Evolutionary conservation across 805 yeast genomes (phyloP).

Genomic region (Nakazawaea populi): DNA sequence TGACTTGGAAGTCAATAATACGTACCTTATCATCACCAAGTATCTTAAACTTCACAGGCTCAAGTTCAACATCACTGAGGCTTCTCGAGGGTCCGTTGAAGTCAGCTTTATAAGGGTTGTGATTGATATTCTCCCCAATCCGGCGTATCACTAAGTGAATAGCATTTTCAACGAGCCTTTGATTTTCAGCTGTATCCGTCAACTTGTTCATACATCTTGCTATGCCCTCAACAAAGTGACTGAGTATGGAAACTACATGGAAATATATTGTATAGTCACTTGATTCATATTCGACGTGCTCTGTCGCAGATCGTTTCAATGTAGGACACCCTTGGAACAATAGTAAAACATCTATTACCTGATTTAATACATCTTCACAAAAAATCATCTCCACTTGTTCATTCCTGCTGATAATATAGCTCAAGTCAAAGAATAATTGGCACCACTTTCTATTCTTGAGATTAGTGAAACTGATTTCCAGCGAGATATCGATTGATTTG

Average conservation of each 20-base stretch:
- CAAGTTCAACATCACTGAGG: conserved; percentile 2
- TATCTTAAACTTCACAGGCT: background rate
- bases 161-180: conserved; percentile 20
- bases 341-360: conserved; percentile 58
- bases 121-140: conserved; percentile 25
- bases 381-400: conserved; percentile 43
- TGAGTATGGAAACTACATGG: conserved; percentile 61
- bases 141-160: conserved; percentile 26
- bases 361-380: conserved; percentile 41
- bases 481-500: conserved; percentile 31
- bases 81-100: conserved; percentile 23
- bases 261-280: conserved; percentile 74
- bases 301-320: conserved; percentile 63
- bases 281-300: conserved; percentile 87
- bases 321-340: conserved; percentile 78
- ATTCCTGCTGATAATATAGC: conserved; percentile 70
- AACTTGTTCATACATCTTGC: conserved; percentile 37
- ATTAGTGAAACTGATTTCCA: conserved; percentile 33
- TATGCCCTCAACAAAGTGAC: conserved; percentile 52
- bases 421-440: conserved; percentile 73
- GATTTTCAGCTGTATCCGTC: background rate
- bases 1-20: conserved; percentile 36
- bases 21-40: conserved; percentile 16
- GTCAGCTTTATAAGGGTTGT: conserved; percentile 22
- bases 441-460: conserved; percentile 71